Base-by-base conservation (phyloP, 2,329 filamentous ascomycete species). In the Colletotrichum eremochloae region DNA sequence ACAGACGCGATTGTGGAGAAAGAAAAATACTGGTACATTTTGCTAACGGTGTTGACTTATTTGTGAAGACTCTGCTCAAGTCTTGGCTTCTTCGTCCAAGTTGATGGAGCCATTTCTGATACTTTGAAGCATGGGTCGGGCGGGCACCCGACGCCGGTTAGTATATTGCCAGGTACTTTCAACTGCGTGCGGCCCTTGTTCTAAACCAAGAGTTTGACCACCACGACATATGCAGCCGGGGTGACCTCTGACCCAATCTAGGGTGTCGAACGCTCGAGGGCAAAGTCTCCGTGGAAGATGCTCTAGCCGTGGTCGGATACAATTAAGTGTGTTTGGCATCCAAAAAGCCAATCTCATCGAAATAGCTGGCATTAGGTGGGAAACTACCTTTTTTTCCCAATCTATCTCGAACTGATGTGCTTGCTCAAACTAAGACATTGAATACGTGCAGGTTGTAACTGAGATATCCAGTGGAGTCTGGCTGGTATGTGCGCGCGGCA, bases 191-290 rank as follows among this genome's bases (percentile, higher is more conserved):
- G 33, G 15, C 48, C n/a, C 53, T 20, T 29, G 53, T 33, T 31
- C 29, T 29, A 53, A 56, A 69, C 15, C 18, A 53, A 20, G 48
- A 48, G 55, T 66, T 72, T 46, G 31, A 36, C 68, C 46, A 60
- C 68, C 60, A 56, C 69, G 44, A 33, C 55, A 58, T 58, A 31
- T 46, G 68, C 44, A 31, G 24, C 60, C 8, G 20, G 66, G 66
- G 46, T 64, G n/a, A 14, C 20, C 20, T 56, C 33, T 31, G 9
- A 55, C 31, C 24, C 46, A 31, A 18, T n/a, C 40, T 36, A 53
- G 55, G 53, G 31, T 50, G 12, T 36, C 33, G 33, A 40, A 18
- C n/a, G 42, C 53, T 29, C 18, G 24, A 11, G 53, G 42, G 38
- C 15, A 52, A 38, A 61, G 36, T 36, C 18, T 53, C 66, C 46